Base-by-base conservation (phyloP, 108 stramenopile genomes). In the Cyclotella sp. region DNA sequence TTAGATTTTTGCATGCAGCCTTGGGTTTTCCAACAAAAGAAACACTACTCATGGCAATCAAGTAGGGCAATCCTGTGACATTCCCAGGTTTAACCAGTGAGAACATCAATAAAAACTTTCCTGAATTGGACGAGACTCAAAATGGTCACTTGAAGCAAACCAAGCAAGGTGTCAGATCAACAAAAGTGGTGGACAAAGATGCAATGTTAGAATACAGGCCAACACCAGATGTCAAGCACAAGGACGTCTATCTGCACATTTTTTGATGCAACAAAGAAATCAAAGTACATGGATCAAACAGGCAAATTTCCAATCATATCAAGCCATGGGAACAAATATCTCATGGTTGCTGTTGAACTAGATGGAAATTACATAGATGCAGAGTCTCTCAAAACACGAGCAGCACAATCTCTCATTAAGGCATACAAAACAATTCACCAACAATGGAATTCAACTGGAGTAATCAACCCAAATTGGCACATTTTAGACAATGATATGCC, bases 91-190 rank as follows among this genome's bases (percentile, higher is more conserved):
- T 66, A 26, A 44, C 42, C 8, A 9, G 1, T 0, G 44, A 41
- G 0, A 26, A 18, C 10, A 18, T 66, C 10, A 44, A 14, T 0
- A 18, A 16, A 4, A 15, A 18, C 16, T 63, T 63, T 30, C 34
- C 28, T n/a, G 29, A 63, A n/a, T 63, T 4, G 34, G 62, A 63
- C 16, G 18, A 44, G 78, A 43, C 19, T 0, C 19, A 42, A 29
- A 84, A 84, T 69, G 83, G 83, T 10, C 77, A 84, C 60, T 40
- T 78, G 59, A 67, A 74, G 16, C 76, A 78, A 53, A 42, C 59
- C 41, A 60, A 66, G 26, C 40, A 73, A 60, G 55, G 55, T 30
- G 51, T 78, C 0, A 62, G 43, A 45, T 26, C 43, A 15, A 66
- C 15, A 66, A 34, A 24, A 40, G 44, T 10, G 44, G 43, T n/a